Percentiles rank a stretch among this genome's conserved stretches.
phyloP scores from a whole-genome alignment of 192 early-diverging fungal genomes.

The Coemansia sp. region DNA sequence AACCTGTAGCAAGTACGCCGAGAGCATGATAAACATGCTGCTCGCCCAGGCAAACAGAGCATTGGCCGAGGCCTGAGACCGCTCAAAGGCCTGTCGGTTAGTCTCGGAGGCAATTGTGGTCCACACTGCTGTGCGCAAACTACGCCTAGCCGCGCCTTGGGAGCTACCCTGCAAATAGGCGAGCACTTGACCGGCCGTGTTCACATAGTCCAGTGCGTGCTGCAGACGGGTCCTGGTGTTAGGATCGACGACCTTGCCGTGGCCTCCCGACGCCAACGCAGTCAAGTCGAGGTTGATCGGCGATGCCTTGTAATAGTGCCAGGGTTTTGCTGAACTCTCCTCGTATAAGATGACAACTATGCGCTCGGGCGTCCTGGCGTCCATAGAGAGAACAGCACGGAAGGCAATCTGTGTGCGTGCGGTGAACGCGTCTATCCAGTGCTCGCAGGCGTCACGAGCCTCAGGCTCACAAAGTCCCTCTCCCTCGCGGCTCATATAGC shows the following conservation, averaged over 20 bases:
- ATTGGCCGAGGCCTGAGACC: not conserved
- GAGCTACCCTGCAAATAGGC: slow-evolving; percentile 19
- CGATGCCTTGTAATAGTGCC: slow-evolving; percentile 45
- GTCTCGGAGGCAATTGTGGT: not conserved
- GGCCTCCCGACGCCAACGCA: not conserved
- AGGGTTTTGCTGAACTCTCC: slow-evolving; percentile 31
- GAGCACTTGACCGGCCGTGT: slow-evolving; percentile 21
- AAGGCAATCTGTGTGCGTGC: slow-evolving; percentile 49
- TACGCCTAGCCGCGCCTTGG: not conserved
- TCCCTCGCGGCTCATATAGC: slow-evolving; percentile 51
- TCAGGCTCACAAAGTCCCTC: slow-evolving; percentile 51
- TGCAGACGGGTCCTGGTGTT: slow-evolving; percentile 4
- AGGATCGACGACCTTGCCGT: not conserved
- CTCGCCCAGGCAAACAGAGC: slow-evolving; percentile 20
- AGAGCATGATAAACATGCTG: slow-evolving; percentile 52
- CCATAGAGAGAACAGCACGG: slow-evolving; percentile 22
- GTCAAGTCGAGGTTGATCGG: slow-evolving; percentile 46
- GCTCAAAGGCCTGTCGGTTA: not conserved
- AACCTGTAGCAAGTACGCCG: slow-evolving; percentile 58
- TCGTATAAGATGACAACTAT: slow-evolving; percentile 40
- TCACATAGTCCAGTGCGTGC: slow-evolving; percentile 29
- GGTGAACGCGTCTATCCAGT: slow-evolving; percentile 51
- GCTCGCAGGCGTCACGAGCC: slow-evolving; percentile 31
- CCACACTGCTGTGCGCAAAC: slow-evolving; percentile 8
- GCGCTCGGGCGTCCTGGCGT: slow-evolving; percentile 14